Percentiles rank a stretch among this genome's conserved stretches.
Evolutionary conservation across 2,329 filamentous ascomycete species (phyloP).

Genomic region (Botrytis fabae): DNA sequence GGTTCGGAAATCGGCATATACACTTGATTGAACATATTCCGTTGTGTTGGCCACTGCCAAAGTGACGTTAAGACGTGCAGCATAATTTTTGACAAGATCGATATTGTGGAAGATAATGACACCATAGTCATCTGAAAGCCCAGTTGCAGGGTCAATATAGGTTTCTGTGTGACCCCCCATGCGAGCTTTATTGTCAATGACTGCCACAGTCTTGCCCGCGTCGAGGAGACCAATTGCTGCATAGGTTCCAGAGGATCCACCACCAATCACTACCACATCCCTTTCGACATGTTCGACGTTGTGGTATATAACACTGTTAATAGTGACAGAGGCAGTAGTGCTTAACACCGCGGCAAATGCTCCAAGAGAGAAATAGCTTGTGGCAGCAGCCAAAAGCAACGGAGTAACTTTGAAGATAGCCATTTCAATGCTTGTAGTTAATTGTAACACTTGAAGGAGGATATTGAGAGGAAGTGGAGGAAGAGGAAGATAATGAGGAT

Average conservation of each 20-base stretch:
- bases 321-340: not conserved
- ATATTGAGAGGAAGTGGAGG: no score
- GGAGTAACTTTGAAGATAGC: not conserved
- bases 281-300: not conserved
- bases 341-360: not conserved
- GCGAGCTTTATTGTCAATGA: conserved; percentile 42
- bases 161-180: conserved; percentile 38
- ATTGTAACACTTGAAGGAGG: not conserved
- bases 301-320: not conserved
- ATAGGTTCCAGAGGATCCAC: conserved; percentile 43
- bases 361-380: not conserved
- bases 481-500: not conserved
- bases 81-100: conserved; percentile 24
- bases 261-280: conserved; percentile 43
- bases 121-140: conserved; percentile 42
- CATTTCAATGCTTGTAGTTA: not conserved
- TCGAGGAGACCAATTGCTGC: conserved; percentile 41
- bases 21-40: not conserved
- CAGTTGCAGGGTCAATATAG: conserved; percentile 41
- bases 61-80: conserved; percentile 23
- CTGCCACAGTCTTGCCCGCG: conserved; percentile 39
- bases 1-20: conserved; percentile 25
- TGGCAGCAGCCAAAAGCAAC: not conserved
- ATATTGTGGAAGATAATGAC: conserved; percentile 36
- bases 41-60: not conserved